phyloP scores from a whole-genome alignment of 2,329 filamentous ascomycete species.

The Hysterium pulicare region DNA sequence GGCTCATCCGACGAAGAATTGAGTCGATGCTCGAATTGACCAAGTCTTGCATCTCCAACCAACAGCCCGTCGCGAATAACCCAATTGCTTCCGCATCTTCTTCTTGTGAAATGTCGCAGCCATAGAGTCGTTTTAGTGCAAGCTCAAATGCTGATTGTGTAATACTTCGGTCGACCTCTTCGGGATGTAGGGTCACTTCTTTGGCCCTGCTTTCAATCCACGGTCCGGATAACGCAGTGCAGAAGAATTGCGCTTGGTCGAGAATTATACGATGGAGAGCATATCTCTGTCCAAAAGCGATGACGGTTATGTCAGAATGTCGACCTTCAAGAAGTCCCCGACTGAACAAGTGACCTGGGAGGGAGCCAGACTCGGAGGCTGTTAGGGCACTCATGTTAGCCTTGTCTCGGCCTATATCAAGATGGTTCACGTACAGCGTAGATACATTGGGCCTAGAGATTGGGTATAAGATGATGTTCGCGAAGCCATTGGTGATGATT shows the following conservation, averaged over 20 bases:
- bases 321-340: conserved; percentile 50
- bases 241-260: conserved; percentile 56
- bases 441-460: conserved; percentile 31
- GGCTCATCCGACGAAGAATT: conserved; percentile 54
- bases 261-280: conserved; percentile 54
- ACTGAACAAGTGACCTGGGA: conserved; percentile 52
- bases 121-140: conserved; percentile 54
- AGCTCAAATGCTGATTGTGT: conserved; percentile 53
- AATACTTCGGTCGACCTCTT: conserved; percentile 54
- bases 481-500: conserved; percentile 37
- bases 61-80: conserved; percentile 55
- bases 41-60: conserved; percentile 57
- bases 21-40: conserved; percentile 53
- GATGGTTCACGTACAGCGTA: conserved; percentile 29
- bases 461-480: conserved; percentile 43
- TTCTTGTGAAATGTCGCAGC: conserved; percentile 46
- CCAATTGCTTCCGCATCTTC: conserved; percentile 53
- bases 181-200: conserved; percentile 52
- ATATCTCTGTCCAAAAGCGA: conserved; percentile 52
- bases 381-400: neutral
- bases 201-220: conserved; percentile 54
- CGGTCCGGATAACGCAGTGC: conserved; percentile 52
- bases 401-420: too few relatives aligned
- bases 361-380: conserved; percentile 35
- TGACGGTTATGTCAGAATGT: conserved; percentile 54